These are phyloP conservation scores for Paracamarosporium sp. DNA, from an alignment of 2,329 filamentous ascomycete species.

Conservation along the genomic window DNA sequence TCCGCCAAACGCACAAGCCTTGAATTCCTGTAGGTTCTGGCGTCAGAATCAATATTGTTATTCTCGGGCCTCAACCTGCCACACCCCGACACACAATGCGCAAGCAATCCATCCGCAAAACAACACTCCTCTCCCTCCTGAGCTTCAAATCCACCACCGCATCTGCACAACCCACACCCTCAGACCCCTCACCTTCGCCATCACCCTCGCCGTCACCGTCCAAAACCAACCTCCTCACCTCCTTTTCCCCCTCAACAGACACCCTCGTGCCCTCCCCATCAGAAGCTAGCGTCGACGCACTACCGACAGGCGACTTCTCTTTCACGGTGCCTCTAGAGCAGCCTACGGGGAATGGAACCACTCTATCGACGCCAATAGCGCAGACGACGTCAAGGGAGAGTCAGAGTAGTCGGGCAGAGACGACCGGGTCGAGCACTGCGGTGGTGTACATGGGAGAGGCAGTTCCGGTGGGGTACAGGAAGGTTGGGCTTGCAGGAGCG, in stretches of 20 bases:
- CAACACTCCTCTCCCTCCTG: conserved; percentile 16
- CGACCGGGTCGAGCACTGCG: not conserved
- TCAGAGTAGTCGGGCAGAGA: not conserved
- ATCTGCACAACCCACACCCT: conserved; percentile 2
- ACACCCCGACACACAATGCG: conserved; percentile 3
- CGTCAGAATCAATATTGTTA: too few relatives aligned
- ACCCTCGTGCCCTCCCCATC: not conserved
- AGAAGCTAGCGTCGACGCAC: not conserved
- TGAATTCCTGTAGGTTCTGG: too few relatives aligned
- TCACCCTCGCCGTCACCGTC: not conserved
- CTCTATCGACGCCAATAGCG: not conserved
- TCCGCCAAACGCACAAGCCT: too few relatives aligned
- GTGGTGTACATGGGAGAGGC: conserved; percentile 6
- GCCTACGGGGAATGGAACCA: conserved; percentile 3
- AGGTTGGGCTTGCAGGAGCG: conserved; percentile 17
- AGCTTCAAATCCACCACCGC: conserved; percentile 9
- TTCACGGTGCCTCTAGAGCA: not conserved
- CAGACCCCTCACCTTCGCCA: not conserved
- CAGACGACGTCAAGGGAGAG: not conserved
- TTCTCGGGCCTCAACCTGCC: too few relatives aligned
- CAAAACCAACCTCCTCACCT: not conserved
- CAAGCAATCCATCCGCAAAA: conserved; percentile 1
- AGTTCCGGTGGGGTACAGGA: conserved; percentile 11
- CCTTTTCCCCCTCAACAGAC: conserved; percentile 4
- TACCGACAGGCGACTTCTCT: not conserved